These are phyloP conservation scores for Lactifluus echinatus DNA, from an alignment of 768 basidiomycete genomes.

Conservation along the genomic window DNA sequence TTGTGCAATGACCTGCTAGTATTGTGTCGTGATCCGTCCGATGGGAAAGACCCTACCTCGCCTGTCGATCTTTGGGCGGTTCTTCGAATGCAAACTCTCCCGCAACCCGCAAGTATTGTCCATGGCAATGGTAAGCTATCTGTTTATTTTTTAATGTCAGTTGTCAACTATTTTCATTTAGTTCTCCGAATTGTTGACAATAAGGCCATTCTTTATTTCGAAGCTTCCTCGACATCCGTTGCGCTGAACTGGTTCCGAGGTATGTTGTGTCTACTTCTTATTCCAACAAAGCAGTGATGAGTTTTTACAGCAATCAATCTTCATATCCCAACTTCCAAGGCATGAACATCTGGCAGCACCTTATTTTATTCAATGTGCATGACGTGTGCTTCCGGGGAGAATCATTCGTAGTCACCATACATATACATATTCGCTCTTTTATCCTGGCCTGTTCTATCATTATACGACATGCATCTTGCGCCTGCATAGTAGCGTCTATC, in stretches of 20 bases:
- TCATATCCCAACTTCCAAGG: conserved; percentile 77
- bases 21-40: conserved; percentile 78
- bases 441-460: conserved; percentile 11
- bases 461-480: conserved; percentile 21
- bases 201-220: conserved; percentile 86
- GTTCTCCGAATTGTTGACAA: conserved; percentile 85
- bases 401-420: conserved; percentile 12
- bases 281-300: conserved; percentile 1
- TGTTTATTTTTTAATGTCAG: not conserved
- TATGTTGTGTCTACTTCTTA: conserved; percentile 25
- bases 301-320: conserved; percentile 66
- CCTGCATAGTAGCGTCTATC: conserved; percentile 11
- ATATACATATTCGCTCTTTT: conserved; percentile 15
- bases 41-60: conserved; percentile 64
- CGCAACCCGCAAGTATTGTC: conserved; percentile 84
- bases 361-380: conserved; percentile 21
- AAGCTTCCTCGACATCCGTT: conserved; percentile 74
- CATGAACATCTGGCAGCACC: conserved; percentile 32
- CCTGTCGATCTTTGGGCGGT: conserved; percentile 94
- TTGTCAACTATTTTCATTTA: conserved; percentile 25
- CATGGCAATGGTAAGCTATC: conserved; percentile 64
- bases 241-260: conserved; percentile 89
- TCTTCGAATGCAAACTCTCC: conserved; percentile 87
- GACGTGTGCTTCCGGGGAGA: conserved; percentile 8
- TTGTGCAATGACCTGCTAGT: conserved; percentile 92